Conservation (phyloP, 1,284 basidiomycete genomes). For the Lentinus polychrous region DNA sequence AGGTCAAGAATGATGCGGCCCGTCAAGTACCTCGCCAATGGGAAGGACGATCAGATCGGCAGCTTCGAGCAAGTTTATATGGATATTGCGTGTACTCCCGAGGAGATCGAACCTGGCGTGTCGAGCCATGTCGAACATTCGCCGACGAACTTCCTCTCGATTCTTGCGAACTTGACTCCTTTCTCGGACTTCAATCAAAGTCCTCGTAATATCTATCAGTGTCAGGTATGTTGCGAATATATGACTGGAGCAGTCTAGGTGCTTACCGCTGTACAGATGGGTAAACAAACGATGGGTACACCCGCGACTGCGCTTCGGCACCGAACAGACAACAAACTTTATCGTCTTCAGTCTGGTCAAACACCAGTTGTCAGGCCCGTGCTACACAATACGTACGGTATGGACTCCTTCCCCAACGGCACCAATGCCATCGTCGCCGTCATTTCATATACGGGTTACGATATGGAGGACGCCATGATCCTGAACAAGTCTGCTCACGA, state of each 20-base stretch:
- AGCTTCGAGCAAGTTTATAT: constrained; percentile 99
- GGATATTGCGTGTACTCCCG: constrained; percentile 91
- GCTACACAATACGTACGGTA: constrained; percentile 93
- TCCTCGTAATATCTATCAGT: constrained; percentile 84
- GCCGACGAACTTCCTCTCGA: constrained; percentile 93
- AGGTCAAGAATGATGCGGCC: constrained; percentile 97
- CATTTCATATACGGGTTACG: constrained; percentile 99
- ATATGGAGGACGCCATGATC: constrained; percentile 99
- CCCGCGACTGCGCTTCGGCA: constrained; percentile 88
- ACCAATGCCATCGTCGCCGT: constrained; percentile 98
- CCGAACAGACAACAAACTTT: constrained; percentile 98
- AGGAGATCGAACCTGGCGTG: constrained; percentile 80
- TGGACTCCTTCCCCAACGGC: constrained; percentile 98
- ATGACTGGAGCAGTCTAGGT: neutral
- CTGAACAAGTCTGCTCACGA: constrained; percentile 99
- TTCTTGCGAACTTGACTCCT: constrained; percentile 75
- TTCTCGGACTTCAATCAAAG: constrained; percentile 98
- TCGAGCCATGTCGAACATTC: constrained; percentile 92
- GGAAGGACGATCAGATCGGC: constrained; percentile 85
- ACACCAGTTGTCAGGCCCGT: constrained; percentile 91
- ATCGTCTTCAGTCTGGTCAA: constrained; percentile 93
- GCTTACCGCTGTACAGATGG: constrained; percentile 64
- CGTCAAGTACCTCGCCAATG: constrained; percentile 87
- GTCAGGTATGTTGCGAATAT: constrained; percentile 47
- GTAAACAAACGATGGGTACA: constrained; percentile 99